These are phyloP conservation scores for Aspergillus homomorphus DNA, from an alignment of 495 filamentous ascomycete species.

Conservation along the genomic window DNA sequence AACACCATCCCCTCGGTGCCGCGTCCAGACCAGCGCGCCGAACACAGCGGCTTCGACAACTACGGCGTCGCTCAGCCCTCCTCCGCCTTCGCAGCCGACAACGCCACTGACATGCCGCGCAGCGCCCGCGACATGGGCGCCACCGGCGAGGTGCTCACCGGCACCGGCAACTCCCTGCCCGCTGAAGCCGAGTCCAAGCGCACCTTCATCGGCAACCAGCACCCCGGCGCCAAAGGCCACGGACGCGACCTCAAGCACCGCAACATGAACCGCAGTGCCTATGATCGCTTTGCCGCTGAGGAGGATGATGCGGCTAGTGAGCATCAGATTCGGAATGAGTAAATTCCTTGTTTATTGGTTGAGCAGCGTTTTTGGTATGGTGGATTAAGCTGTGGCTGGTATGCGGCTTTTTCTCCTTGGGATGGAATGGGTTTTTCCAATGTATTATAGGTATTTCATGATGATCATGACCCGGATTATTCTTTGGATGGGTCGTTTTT, in stretches of 20 bases:
- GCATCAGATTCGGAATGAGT: conserved; percentile 1
- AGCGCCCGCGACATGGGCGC: conserved; percentile 44
- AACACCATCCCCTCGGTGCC: conserved; percentile 55
- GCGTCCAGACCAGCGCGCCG: conserved; percentile 48
- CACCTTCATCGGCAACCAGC: conserved; percentile 9
- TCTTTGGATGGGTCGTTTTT: not conserved
- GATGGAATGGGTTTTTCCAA: not conserved
- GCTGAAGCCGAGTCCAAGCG: conserved; percentile 47
- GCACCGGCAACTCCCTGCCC: conserved; percentile 48
- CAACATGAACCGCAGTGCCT: conserved; percentile 5
- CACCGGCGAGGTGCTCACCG: conserved; percentile 49
- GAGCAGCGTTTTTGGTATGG: too few relatives aligned
- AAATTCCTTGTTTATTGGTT: not conserved
- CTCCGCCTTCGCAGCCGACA: conserved; percentile 48
- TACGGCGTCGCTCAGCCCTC: conserved; percentile 31
- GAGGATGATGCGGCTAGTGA: conserved; percentile 2
- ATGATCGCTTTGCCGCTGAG: conserved; percentile 6
- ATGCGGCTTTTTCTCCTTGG: not conserved
- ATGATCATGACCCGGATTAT: too few relatives aligned
- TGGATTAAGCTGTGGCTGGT: not conserved
- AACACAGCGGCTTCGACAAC: conserved; percentile 30
- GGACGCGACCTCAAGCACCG: not conserved
- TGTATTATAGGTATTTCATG: not conserved
- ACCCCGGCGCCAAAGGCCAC: conserved; percentile 10
- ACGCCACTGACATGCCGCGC: conserved; percentile 50